phyloP scores from a whole-genome alignment of 768 basidiomycete species.

The Lanmaoa pseudosensibilis region DNA sequence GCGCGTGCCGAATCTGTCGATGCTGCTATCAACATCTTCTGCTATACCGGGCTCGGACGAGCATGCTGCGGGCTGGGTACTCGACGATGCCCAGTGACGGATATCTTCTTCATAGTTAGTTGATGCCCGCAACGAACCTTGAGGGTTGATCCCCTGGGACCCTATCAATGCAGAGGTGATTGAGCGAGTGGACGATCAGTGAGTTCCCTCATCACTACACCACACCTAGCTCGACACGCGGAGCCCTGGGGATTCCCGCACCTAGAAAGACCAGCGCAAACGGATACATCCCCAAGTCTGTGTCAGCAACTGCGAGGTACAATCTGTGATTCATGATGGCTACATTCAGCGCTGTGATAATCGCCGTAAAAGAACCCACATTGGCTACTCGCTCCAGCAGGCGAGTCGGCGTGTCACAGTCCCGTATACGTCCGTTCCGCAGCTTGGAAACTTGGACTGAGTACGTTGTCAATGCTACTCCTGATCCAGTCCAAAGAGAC shows the following conservation, averaged over 20 bases:
- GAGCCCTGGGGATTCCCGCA: too few relatives aligned
- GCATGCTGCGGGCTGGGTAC: slow-evolving; percentile 45
- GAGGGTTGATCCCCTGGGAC: too few relatives aligned
- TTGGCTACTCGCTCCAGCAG: neutral
- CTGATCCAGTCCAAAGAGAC: neutral
- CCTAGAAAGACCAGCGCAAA: neutral
- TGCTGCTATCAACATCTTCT: slow-evolving; percentile 49
- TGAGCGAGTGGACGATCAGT: too few relatives aligned
- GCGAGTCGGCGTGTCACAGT: neutral
- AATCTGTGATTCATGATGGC: neutral
- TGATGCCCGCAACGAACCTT: neutral
- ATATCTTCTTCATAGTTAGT: slow-evolving; percentile 42
- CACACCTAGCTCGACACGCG: too few relatives aligned
- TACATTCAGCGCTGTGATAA: neutral
- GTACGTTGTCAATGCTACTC: neutral
- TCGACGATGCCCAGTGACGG: slow-evolving; percentile 51
- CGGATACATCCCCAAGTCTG: neutral
- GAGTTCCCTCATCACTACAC: too few relatives aligned
- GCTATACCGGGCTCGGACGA: slow-evolving; percentile 57
- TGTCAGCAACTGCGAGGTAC: neutral
- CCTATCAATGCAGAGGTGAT: too few relatives aligned
- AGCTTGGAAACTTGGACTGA: neutral
- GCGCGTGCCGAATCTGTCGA: too few relatives aligned
- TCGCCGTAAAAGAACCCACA: neutral
- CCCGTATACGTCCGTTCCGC: neutral